Evolutionary conservation across 345 rosid genomes (phyloP), one percentile per base, ranked within the genome.

Genomic region (Excoecaria agallocha): DNA sequence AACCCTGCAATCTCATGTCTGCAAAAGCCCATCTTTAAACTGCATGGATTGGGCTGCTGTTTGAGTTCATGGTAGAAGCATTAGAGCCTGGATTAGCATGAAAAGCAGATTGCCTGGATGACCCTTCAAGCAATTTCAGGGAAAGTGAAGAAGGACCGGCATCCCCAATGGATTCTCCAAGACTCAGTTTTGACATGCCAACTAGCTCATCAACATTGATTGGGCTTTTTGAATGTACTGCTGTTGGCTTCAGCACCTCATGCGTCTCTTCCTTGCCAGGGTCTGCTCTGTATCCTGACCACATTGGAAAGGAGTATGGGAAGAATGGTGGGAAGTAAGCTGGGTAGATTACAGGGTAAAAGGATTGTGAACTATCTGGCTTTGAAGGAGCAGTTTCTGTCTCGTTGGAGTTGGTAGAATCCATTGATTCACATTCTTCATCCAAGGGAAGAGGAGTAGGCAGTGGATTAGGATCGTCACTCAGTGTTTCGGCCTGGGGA

Each of bases 401-500:
- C 0, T 82, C 87, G 16, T 89, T 90, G 12, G 98, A 90, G 87
- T 89, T 89, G 77, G 91, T 85, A 25, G 99, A 93, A 77, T 95
- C 96, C 99, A 95, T 95, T 35, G 99, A 93, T 79, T 93, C 97
- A 59, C 91, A 89, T 86, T 90, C 97, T 81, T 90, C 96, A 41
- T 91, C 97, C 82, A 91, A 75, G 20, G 87, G 80, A 77, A 89
- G 89, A 39, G 83, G 86, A 57, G 79, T 80, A 20, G 84, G 89
- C 76, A 86, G 74, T 30, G 76, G 76, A 71, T 77, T 81, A 43
- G 76, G 77, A 71, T 80, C 81, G 25, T 77, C 85, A 82, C 81
- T 84, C 75, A 79, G 86, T 7, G 84, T 68, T 74, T 89, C 94
- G 57, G 68, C 79, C 46, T 77, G 83, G 12, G 74, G 70, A 70